Percentiles rank a stretch among this genome's conserved stretches.
phyloP scores from a whole-genome alignment of 2,329 filamentous ascomycete species.

The Ophioceras dolichostomum region DNA sequence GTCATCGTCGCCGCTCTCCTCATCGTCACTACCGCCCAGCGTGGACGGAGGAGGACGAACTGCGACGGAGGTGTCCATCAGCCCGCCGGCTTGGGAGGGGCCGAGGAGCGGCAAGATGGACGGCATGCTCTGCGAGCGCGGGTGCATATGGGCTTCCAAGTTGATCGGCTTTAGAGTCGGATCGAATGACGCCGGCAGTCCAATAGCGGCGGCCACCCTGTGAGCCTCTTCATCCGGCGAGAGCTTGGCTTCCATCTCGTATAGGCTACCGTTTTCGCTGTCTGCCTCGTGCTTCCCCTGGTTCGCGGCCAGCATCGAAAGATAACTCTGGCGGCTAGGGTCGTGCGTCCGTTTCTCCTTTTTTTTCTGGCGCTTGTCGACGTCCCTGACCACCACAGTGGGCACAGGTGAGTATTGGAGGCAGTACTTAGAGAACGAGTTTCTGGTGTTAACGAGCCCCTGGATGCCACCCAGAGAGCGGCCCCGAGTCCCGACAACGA shows the following conservation, averaged over 20 bases:
- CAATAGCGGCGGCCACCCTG: constrained; percentile 49
- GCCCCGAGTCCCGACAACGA: constrained; percentile 82
- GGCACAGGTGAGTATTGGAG: constrained; percentile 87
- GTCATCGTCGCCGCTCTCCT: constrained; percentile 28
- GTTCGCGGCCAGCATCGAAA: constrained; percentile 59
- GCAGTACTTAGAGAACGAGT: constrained; percentile 89
- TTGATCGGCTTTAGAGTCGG: constrained; percentile 48
- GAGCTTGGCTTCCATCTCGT: constrained; percentile 41
- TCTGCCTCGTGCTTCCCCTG: constrained; percentile 46
- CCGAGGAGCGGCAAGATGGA: constrained; percentile 6
- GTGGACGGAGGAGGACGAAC: constrained; percentile 9
- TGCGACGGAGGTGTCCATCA: constrained; percentile 1
- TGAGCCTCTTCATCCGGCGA: constrained; percentile 52
- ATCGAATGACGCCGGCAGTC: constrained; percentile 49
- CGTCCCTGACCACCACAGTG: constrained; percentile 82
- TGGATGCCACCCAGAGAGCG: constrained; percentile 77
- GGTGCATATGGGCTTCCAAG: constrained; percentile 8
- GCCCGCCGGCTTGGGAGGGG: constrained; percentile 1
- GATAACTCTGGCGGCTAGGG: constrained; percentile 62
- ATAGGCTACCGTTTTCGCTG: constrained; percentile 36
- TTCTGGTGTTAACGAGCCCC: constrained; percentile 60
- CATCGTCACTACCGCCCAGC: constrained; percentile 25
- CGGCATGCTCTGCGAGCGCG: constrained; percentile 5
- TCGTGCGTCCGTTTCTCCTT: constrained; percentile 76
- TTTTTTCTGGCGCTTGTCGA: constrained; percentile 79